Evolutionary conservation across 2,329 filamentous ascomycete genomes (phyloP).

Genomic region (Microdochium nivale): DNA sequence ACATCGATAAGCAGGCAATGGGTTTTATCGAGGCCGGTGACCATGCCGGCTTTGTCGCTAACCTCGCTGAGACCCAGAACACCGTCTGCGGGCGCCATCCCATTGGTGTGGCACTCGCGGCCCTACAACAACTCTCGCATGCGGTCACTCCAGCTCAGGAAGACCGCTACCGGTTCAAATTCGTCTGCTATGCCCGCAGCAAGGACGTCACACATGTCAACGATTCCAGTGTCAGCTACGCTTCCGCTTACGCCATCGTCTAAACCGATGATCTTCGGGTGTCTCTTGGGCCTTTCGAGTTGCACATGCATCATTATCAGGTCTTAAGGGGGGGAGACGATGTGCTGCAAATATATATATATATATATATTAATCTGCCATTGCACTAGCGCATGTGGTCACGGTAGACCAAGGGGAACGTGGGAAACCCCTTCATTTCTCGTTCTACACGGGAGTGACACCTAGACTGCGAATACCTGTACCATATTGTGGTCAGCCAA

Average conservation of each 20-base stretch:
- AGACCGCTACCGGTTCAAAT: conserved; percentile 54
- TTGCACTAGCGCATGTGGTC: too few relatives aligned
- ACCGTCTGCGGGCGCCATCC: conserved; percentile 94
- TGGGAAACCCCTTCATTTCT: too few relatives aligned
- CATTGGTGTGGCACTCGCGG: conserved; percentile 88
- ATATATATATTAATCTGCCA: too few relatives aligned
- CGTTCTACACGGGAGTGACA: too few relatives aligned
- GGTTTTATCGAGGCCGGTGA: conserved; percentile 70
- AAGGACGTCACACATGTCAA: conserved; percentile 55
- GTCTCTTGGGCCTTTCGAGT: too few relatives aligned
- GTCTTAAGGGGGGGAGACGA: too few relatives aligned
- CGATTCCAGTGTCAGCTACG: conserved; percentile 92
- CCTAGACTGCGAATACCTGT: too few relatives aligned
- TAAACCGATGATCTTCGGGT: too few relatives aligned
- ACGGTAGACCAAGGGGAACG: too few relatives aligned
- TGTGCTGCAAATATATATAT: too few relatives aligned
- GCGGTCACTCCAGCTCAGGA: conserved; percentile 22
- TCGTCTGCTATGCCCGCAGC: conserved; percentile 84
- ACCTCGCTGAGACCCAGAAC: conserved; percentile 67
- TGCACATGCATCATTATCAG: too few relatives aligned
- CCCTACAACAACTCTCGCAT: conserved; percentile 56
- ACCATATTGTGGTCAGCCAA: too few relatives aligned
- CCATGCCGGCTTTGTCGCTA: conserved; percentile 61
- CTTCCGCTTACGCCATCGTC: conserved; percentile 77
- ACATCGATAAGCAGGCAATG: conserved; percentile 76